A percentile compares a stretch with the other conserved stretches of the same genome.
These are phyloP conservation scores for Hypoxylon sp. DNA, from an alignment of 2,329 filamentous ascomycete genomes.

Conservation along the genomic window DNA sequence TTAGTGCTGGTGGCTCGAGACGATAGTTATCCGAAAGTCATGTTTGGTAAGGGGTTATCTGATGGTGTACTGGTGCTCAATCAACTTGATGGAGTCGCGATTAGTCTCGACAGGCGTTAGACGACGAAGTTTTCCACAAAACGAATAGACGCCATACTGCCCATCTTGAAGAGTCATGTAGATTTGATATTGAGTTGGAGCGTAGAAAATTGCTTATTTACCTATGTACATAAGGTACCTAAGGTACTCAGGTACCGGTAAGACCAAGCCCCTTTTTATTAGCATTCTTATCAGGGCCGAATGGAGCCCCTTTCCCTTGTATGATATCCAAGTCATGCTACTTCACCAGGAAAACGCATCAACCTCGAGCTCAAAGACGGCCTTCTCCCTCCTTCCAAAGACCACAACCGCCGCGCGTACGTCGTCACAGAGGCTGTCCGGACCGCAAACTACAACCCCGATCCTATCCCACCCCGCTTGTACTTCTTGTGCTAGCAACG, in stretches of 20 bases:
- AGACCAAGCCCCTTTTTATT: too few species aligned
- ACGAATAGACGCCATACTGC: neutral
- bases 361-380: conserved; percentile 46
- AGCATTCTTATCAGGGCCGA: too few species aligned
- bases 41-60: conserved; percentile 13
- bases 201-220: too few species aligned
- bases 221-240: too few species aligned
- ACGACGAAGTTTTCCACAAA: neutral
- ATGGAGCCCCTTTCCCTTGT: too few species aligned
- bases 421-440: conserved; percentile 22
- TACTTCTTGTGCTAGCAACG: conserved; percentile 25
- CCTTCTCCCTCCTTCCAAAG: conserved; percentile 26
- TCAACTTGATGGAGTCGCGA: neutral
- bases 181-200: too few species aligned
- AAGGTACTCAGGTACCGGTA: too few species aligned
- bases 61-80: neutral
- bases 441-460: conserved; percentile 32
- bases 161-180: neutral
- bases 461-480: conserved; percentile 23
- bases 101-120: neutral
- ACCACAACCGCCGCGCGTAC: conserved; percentile 17
- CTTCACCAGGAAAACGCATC: conserved; percentile 44
- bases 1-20: conserved; percentile 74
- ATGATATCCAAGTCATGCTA: conserved; percentile 10
- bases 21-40: conserved; percentile 53